Evolutionary conservation across 2,329 filamentous ascomycete genomes (phyloP).

Genomic region (Neonectria sp.): DNA sequence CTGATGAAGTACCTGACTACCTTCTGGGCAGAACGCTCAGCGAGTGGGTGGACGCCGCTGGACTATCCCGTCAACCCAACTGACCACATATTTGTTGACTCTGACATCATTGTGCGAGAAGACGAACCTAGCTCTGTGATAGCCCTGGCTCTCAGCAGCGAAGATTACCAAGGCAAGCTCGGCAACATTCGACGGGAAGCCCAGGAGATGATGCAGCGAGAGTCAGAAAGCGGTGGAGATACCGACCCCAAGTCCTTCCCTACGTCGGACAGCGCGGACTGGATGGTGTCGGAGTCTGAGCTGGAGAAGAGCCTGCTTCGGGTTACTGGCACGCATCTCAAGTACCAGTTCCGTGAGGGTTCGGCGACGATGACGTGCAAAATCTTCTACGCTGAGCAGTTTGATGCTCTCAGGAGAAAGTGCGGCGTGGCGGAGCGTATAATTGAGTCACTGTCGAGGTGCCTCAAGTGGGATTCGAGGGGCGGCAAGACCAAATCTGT

Average conservation of each 20-base stretch:
- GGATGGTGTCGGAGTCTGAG: conserved; percentile 73
- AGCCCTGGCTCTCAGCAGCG: conserved; percentile 89
- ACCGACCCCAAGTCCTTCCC: conserved; percentile 51
- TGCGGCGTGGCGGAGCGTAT: conserved; percentile 95
- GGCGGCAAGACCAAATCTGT: conserved; percentile 98
- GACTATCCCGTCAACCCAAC: conserved; percentile 91
- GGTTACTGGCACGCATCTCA: conserved; percentile 91
- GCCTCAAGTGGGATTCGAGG: conserved; percentile 97
- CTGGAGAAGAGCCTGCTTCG: conserved; percentile 90
- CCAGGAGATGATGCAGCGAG: conserved; percentile 58
- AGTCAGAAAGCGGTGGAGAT: conserved; percentile 50
- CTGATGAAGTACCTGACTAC: conserved; percentile 96
- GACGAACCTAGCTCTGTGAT: conserved; percentile 98
- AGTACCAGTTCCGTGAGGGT: conserved; percentile 95
- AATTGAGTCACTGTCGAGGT: conserved; percentile 93
- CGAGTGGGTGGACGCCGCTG: conserved; percentile 91
- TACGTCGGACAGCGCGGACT: conserved; percentile 55
- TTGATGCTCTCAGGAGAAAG: conserved; percentile 93
- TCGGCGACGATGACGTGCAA: conserved; percentile 98
- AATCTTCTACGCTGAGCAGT: conserved; percentile 98
- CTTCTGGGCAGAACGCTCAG: conserved; percentile 98
- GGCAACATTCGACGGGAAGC: conserved; percentile 73
- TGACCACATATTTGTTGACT: conserved; percentile 97
- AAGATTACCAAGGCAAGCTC: conserved; percentile 89
- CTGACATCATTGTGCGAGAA: conserved; percentile 96